phyloP scores from a whole-genome alignment of 371 early-diverging fungal species.

The Apophysomyces variabilis region DNA sequence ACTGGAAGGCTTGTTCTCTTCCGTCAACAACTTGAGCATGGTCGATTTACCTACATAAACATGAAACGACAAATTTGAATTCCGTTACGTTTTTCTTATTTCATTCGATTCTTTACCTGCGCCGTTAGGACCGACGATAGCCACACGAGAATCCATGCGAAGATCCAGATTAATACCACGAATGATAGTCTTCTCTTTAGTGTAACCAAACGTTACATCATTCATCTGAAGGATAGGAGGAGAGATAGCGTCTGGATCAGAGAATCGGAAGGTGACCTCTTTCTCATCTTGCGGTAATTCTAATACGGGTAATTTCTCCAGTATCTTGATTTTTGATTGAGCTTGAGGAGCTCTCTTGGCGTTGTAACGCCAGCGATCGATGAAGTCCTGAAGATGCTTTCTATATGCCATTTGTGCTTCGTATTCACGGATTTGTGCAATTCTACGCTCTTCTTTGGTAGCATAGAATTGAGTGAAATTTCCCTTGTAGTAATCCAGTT shows the following conservation, averaged over 20 bases:
- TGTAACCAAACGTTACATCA: conserved; percentile 91
- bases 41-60: conserved; percentile 71
- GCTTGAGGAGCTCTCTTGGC: conserved; percentile 98
- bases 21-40: conserved; percentile 90
- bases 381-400: conserved; percentile 95
- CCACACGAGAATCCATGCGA: conserved; percentile 96
- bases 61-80: background rate
- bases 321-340: conserved; percentile 97
- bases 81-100: conserved; percentile 17
- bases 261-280: conserved; percentile 89
- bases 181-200: conserved; percentile 71
- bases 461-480: conserved; percentile 91
- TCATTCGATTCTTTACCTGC: conserved; percentile 69
- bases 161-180: conserved; percentile 87
- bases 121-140: conserved; percentile 92
- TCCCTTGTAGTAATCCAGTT: conserved; percentile 94
- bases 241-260: conserved; percentile 84
- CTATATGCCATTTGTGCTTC: conserved; percentile 94
- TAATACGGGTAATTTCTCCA: conserved; percentile 95
- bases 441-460: conserved; percentile 90
- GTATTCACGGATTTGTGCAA: conserved; percentile 90
- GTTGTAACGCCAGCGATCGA: conserved; percentile 99
- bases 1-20: conserved; percentile 72
- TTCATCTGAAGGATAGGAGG: conserved; percentile 94
- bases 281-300: conserved; percentile 87